Base-by-base conservation (phyloP, 2,329 filamentous ascomycete genomes). In the Pseudocercospora fijiensis region DNA sequence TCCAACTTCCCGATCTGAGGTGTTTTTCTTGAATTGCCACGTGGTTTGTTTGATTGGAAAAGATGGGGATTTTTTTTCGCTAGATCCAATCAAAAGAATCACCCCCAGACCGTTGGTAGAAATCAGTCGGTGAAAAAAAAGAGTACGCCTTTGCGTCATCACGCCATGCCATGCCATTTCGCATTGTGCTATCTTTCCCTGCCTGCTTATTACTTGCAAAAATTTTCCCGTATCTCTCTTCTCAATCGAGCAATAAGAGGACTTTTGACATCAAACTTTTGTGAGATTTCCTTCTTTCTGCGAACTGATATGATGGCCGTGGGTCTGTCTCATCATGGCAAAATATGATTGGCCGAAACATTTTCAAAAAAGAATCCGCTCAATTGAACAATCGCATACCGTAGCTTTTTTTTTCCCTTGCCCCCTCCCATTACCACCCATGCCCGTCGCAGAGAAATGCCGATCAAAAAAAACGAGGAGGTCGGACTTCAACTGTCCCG, bases 381-480 rank as follows among this genome's bases (percentile, higher is more conserved):
- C 57, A 16, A 45, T 59, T 55, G 30, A 47, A 26, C 57, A 16
- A n/a, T n/a, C 56, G 51, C 30, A 57, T 30, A 51, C 52, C 52
- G 24, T 47, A 26, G n/a, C n/a, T n/a, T 52, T 41, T 58, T 53
- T 53, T 45, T 16, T 41, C 8, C 16, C 37, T n/a, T n/a, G 37
- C 33, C 18, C 13, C 16, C 22, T 53, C 4, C 18, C 49, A 22
- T 57, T 30, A 37, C 22, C 30, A 22, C 55, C 37, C 57, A n/a
- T 57, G 37, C 51, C 57, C 45, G 27, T 57, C 26, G 24, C 52
- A 33, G 18, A 47, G 41, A 64, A 60, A 64, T 64, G 57, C 62
- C 49, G 30, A 52, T 43, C 52, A 43, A 8, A 18, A 56, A 18
- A 18, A 8, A 18, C 51, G 16, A 18, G 20, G 27, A 27, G 27